A percentile compares a stretch with the other conserved stretches of the same genome.
Conservation (phyloP, 1,284 basidiomycete species). For the Stygiomarasmius scandens region DNA sequence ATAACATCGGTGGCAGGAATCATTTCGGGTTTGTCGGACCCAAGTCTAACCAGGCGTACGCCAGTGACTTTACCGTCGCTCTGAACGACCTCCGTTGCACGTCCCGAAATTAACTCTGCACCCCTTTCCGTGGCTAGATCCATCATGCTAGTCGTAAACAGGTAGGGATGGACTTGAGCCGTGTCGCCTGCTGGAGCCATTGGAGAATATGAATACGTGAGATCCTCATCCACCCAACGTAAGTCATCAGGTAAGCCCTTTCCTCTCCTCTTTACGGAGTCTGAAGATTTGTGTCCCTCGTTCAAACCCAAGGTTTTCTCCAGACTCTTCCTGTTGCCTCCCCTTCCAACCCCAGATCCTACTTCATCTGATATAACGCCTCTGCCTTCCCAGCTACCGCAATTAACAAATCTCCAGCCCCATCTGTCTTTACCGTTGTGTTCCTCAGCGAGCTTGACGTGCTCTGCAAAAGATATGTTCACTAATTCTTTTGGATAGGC, state of each 20-base stretch:
- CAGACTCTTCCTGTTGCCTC: conserved; percentile 45
- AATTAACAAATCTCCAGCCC: conserved; percentile 78
- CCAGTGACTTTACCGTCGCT: conserved; percentile 49
- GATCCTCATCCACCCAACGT: conserved; percentile 60
- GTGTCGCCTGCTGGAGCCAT: conserved; percentile 66
- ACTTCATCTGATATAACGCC: conserved; percentile 38
- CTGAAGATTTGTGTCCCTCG: conserved; percentile 20
- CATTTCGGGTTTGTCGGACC: conserved; percentile 33
- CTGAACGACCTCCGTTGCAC: conserved; percentile 45
- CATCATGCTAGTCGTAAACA: conserved; percentile 80
- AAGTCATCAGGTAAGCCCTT: conserved; percentile 62
- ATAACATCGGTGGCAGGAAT: conserved; percentile 68
- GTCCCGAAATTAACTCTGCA: conserved; percentile 44
- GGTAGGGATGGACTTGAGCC: conserved; percentile 82
- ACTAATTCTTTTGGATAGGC: conserved; percentile 77
- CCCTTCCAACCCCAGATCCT: conserved; percentile 31
- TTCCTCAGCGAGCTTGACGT: conserved; percentile 75
- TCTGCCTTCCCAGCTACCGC: conserved; percentile 69
- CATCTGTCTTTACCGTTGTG: conserved; percentile 75
- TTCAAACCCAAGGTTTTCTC: conserved; percentile 59
- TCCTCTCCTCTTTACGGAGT: conserved; percentile 26
- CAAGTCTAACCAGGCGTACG: conserved; percentile 37
- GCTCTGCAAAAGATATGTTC: conserved; percentile 77
- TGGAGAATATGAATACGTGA: conserved; percentile 61
- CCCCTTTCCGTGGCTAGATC: conserved; percentile 63